These are phyloP conservation scores for Fallopia convolvulus DNA, from an alignment of 148 eudicot species.

Conservation along the genomic window DNA sequence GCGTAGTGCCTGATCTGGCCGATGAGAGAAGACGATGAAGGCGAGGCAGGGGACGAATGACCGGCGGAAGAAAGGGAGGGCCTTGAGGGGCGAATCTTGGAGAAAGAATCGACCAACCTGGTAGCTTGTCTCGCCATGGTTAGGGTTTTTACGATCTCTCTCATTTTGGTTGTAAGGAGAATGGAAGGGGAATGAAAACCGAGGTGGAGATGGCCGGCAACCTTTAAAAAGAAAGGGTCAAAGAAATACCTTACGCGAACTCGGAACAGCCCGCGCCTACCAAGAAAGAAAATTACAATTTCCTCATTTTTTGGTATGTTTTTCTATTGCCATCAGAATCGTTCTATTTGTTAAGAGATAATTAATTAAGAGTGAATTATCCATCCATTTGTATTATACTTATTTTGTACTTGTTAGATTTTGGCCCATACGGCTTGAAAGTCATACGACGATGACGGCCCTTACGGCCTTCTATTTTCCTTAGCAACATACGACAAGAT, in stretches of 20 bases:
- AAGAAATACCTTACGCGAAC: not conserved
- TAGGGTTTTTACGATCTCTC: constrained; percentile 22
- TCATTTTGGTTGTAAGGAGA: not conserved
- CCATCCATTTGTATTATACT: too few relatives aligned
- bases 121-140: constrained; percentile 40
- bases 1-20: constrained; percentile 50
- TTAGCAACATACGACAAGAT: too few relatives aligned
- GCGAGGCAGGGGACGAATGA: not conserved
- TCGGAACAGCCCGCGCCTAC: not conserved
- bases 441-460: too few relatives aligned
- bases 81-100: constrained; percentile 18
- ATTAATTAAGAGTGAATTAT: too few relatives aligned
- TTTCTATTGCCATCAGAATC: too few relatives aligned
- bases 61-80: constrained; percentile 17
- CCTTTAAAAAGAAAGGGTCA: not conserved
- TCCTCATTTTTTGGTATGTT: not conserved
- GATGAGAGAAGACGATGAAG: constrained; percentile 16
- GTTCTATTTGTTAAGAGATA: too few relatives aligned
- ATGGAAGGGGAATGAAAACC: not conserved
- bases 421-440: too few relatives aligned
- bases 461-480: too few relatives aligned
- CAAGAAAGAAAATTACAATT: not conserved
- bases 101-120: constrained; percentile 18
- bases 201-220: not conserved
- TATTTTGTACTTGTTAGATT: too few relatives aligned